Percentiles rank a stretch among this genome's conserved stretches.
Evolutionary conservation across 495 filamentous ascomycete species (phyloP).

Genomic region (Podospora pseudopauciseta): DNA sequence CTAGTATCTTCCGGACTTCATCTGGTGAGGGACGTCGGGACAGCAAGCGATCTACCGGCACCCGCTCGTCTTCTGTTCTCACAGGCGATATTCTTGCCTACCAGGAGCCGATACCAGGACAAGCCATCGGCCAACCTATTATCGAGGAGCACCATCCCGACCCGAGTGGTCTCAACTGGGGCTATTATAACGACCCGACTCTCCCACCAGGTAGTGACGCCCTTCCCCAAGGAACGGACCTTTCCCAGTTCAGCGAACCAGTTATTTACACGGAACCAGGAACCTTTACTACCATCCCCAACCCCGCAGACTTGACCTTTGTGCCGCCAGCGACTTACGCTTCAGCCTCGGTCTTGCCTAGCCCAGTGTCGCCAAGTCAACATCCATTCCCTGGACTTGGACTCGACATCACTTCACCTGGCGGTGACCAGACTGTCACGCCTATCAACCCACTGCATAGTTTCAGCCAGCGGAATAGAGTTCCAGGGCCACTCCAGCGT

Average conservation of each 20-base stretch:
- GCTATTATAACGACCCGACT: constrained; percentile 32
- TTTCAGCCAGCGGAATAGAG: constrained; percentile 13
- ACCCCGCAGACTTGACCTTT: constrained; percentile 12
- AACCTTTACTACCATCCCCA: constrained; percentile 1
- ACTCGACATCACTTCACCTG: constrained; percentile 19
- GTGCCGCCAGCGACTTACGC: constrained; percentile 11
- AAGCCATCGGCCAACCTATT: constrained; percentile 13
- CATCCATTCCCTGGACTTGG: constrained; percentile 6
- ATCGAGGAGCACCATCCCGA: constrained; percentile 30
- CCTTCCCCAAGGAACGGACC: background rate
- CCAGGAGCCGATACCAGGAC: constrained; percentile 12
- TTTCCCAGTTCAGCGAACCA: background rate
- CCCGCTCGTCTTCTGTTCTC: constrained; percentile 27
- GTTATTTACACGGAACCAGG: background rate
- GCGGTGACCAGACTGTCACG: constrained; percentile 22
- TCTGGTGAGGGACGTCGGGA: constrained; percentile 23
- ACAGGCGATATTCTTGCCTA: constrained; percentile 17
- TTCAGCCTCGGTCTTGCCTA: constrained; percentile 14
- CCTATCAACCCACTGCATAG: constrained; percentile 20
- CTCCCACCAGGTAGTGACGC: constrained; percentile 5
- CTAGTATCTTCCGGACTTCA: constrained; percentile 23
- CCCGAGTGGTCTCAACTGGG: constrained; percentile 28
- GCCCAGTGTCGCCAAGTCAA: constrained; percentile 18
- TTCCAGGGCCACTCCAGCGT: constrained; percentile 21
- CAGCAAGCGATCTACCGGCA: constrained; percentile 29